These are phyloP conservation scores for Fusarium poae DNA, from an alignment of 2,329 filamentous ascomycete species.

Conservation along the genomic window DNA sequence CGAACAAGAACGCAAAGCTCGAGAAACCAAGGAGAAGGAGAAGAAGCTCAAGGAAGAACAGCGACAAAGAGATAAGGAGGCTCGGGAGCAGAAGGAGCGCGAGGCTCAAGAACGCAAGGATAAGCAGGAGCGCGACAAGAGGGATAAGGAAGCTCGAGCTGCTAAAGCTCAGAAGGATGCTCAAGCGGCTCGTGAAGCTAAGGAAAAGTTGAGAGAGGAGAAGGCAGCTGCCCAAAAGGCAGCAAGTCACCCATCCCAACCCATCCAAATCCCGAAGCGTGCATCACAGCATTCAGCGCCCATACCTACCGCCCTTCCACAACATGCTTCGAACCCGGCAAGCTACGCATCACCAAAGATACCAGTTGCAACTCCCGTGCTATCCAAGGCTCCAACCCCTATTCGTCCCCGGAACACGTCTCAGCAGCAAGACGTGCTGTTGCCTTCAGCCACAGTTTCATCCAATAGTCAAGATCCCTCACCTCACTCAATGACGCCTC, in stretches of 20 bases:
- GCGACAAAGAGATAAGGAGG: constrained; percentile 82
- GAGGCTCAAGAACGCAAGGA: constrained; percentile 74
- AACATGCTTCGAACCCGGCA: constrained; percentile 69
- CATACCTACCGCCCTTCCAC: constrained; percentile 66
- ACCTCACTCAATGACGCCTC: constrained; percentile 72
- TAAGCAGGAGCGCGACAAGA: constrained; percentile 73
- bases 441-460: constrained; percentile 65
- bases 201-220: constrained; percentile 78
- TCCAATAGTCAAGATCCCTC: constrained; percentile 69
- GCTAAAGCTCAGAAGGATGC: constrained; percentile 72
- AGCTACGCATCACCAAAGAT: constrained; percentile 83
- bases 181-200: constrained; percentile 62
- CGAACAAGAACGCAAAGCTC: constrained; percentile 85
- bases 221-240: constrained; percentile 54
- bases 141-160: constrained; percentile 68
- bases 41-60: constrained; percentile 89
- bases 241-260: constrained; percentile 55
- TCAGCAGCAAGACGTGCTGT: constrained; percentile 82
- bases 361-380: constrained; percentile 80
- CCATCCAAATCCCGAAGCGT: constrained; percentile 56
- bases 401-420: constrained; percentile 81
- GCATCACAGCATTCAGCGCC: constrained; percentile 56
- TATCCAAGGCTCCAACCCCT: constrained; percentile 86
- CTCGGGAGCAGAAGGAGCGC: constrained; percentile 76
- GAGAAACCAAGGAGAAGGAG: constrained; percentile 73